Evolutionary conservation across 148 eudicot genomes (phyloP), one percentile per base, ranked within the genome.

Genomic region (Cornus suecica): DNA sequence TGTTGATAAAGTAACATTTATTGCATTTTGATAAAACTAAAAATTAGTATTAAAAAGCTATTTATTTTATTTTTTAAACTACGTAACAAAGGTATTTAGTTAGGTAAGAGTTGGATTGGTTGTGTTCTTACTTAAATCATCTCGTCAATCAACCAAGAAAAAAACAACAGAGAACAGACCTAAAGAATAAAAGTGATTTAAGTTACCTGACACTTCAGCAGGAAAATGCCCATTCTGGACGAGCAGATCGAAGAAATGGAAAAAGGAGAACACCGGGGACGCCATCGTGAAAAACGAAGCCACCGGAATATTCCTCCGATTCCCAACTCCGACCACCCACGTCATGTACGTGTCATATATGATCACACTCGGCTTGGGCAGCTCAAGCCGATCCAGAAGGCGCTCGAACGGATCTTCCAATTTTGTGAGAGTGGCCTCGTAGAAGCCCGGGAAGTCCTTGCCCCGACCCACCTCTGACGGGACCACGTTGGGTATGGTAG

Each of bases 401-500:
- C 41, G 28, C 66, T 77, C 80, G 22, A 81, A 76, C 22, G 80
- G 80, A 37, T 69, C 80, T 20, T 69, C 71, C 74, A 81, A 63
- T 58, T 81, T 73, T 14, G 77, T 69, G 66, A 22, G 6, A 2
- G 68, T 64, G 11, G 84, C 84, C n/a, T 73, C 74, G 10, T 29
- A 3, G 51, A 81, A 77, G 7, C 80, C 68, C 3, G 42, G 31
- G 20, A 41, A 51, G 34, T 81, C 78, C 9, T 71, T 29, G 20
- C 74, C 80, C 11, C 77, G 77, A 8, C 60, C 77, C 32, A 58
- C 27, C 72, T 81, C 80, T 5, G 84, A 72, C 13, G 84, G 84
- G 10, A 77, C 48, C 2, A 81, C 78, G 30, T 81, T 80, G 4
- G 80, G 83, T 7, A 80, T 76, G 11, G 83, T 81, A 13, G 61